Evolutionary conservation across 2,329 filamentous ascomycete species (phyloP).

Genomic region (Alternaria atra): DNA sequence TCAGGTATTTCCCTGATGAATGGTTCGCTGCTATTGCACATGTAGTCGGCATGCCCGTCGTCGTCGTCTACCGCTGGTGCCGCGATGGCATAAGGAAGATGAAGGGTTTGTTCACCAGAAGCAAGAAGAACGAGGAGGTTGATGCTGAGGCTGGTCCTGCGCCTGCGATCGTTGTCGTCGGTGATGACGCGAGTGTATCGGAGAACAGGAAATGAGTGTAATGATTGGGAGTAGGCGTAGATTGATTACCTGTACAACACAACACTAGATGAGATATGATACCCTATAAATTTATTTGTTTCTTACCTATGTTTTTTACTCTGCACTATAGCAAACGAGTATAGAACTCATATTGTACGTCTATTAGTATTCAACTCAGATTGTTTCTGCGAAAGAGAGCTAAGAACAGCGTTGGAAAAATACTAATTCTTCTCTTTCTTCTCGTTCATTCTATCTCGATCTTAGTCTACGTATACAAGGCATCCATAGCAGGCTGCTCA

Average conservation of each 20-base stretch:
- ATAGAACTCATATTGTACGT: no score
- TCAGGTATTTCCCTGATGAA: constrained; percentile 62
- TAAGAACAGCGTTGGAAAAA: no score
- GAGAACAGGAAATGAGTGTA: constrained; percentile 9
- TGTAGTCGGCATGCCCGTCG: constrained; percentile 33
- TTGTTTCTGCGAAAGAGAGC: no score
- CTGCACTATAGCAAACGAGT: no score
- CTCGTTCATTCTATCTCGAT: no score
- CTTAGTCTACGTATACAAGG: no score
- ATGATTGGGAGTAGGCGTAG: background rate
- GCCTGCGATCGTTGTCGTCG: constrained; percentile 30
- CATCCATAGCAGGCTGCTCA: no score
- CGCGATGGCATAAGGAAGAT: constrained; percentile 19
- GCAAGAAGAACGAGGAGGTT: constrained; percentile 23
- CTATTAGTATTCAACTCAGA: no score
- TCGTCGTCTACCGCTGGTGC: constrained; percentile 31
- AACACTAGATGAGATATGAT: background rate
- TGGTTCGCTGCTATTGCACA: constrained; percentile 38
- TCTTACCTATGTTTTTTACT: no score
- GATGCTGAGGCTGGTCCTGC: constrained; percentile 26
- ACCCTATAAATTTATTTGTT: background rate
- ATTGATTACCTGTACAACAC: background rate
- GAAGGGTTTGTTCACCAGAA: constrained; percentile 24
- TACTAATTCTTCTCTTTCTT: no score
- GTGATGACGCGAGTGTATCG: constrained; percentile 10